A percentile compares a stretch with the other conserved stretches of the same genome.
These are phyloP conservation scores for Botryotinia globosa DNA, from an alignment of 2,329 filamentous ascomycete genomes.

Conservation along the genomic window DNA sequence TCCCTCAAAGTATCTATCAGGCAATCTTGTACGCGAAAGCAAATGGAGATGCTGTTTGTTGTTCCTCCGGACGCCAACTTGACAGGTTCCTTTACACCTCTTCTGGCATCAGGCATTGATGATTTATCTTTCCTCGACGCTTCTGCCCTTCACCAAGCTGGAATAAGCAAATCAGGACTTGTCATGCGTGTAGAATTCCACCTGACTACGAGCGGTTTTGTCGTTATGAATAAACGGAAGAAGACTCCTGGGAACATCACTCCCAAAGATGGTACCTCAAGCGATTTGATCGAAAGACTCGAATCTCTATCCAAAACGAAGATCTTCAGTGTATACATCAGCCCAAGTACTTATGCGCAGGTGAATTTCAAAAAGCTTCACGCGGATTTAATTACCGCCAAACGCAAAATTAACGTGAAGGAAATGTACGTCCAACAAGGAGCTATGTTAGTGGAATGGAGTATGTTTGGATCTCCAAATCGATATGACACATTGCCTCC, in stretches of 20 bases:
- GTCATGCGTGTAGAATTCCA: background rate
- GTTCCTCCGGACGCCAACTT: background rate
- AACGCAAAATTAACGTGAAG: background rate
- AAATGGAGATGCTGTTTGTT: background rate
- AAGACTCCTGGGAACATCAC: background rate
- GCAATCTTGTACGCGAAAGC: background rate
- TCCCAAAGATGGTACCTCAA: background rate
- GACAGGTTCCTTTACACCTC: background rate
- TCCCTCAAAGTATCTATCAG: background rate
- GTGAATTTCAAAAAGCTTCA: background rate
- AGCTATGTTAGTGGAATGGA: background rate
- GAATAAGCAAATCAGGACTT: background rate
- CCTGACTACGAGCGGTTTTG: background rate
- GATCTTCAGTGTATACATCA: background rate
- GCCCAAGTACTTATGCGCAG: background rate
- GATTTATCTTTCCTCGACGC: background rate
- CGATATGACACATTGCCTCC: background rate
- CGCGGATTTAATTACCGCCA: background rate
- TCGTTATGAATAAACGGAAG: background rate
- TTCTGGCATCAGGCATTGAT: background rate
- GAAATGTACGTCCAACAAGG: background rate
- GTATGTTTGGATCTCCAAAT: background rate
- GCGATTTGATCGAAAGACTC: background rate
- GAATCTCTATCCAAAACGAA: background rate
- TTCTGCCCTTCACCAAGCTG: background rate